These are phyloP conservation scores for Brassica balearica DNA, from an alignment of 441 rosid genomes.

Conservation along the genomic window DNA sequence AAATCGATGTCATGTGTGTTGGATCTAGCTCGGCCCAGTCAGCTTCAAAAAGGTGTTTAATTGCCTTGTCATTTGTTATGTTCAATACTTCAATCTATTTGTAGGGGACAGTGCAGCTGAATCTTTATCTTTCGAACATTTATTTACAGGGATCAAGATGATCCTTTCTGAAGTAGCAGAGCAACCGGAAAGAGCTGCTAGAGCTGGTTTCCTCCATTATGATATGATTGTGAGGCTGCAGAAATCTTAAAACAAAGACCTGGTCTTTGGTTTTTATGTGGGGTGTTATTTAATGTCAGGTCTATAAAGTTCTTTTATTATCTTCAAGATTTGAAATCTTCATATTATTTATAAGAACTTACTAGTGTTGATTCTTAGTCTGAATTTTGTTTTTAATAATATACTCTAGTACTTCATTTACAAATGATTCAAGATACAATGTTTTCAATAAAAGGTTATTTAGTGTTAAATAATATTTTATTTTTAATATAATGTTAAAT, in stretches of 20 bases:
- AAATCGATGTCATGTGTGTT: not conserved
- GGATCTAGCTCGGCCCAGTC: not conserved
- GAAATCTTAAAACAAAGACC: not conserved
- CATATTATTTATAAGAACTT: not conserved
- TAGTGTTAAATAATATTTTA: too few species aligned
- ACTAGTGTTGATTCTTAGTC: too few species aligned
- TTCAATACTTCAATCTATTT: not conserved
- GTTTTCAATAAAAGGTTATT: too few species aligned
- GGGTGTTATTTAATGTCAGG: not conserved
- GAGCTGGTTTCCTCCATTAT: not conserved
- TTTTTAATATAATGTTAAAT: not conserved
- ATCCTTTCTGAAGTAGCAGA: slow-evolving; percentile 5
- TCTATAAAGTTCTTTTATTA: not conserved
- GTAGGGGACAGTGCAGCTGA: not conserved
- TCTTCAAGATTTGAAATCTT: not conserved
- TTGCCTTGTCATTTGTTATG: not conserved
- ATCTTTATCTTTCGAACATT: not conserved
- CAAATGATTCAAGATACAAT: not conserved
- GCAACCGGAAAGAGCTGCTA: slow-evolving; percentile 7
- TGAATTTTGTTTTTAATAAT: not conserved
- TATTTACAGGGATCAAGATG: slow-evolving; percentile 3
- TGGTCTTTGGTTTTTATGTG: not conserved
- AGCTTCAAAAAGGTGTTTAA: slow-evolving; percentile 2
- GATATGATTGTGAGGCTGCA: not conserved
- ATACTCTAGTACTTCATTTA: not conserved